Evolutionary conservation across 306 rosid species (phyloP).

Genomic region (Medicago ruthenica): DNA sequence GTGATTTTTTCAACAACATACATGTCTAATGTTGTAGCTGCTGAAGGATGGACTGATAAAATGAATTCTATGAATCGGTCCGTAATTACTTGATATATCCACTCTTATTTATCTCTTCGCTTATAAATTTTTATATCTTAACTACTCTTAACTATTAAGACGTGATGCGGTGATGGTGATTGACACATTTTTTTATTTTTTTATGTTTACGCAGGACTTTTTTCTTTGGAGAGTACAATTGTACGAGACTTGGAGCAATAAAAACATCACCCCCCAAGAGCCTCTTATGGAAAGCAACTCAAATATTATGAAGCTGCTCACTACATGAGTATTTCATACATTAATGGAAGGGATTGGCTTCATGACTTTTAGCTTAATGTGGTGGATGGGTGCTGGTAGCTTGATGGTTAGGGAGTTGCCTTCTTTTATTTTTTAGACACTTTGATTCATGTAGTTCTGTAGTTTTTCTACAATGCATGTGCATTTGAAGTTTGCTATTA

Average conservation of each 20-base stretch:
- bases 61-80: constrained; percentile 64
- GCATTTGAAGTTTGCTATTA: too few species aligned
- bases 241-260: constrained; percentile 64
- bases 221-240: constrained; percentile 66
- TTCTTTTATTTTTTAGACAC: too few species aligned
- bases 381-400: too few species aligned
- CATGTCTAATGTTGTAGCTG: constrained; percentile 66
- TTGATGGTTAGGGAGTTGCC: too few species aligned
- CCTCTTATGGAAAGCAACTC: constrained; percentile 68
- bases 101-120: background rate
- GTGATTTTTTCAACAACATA: constrained; percentile 63
- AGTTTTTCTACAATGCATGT: too few species aligned
- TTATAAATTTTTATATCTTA: too few species aligned
- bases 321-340: constrained; percentile 52
- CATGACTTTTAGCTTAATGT: background rate
- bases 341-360: constrained; percentile 65
- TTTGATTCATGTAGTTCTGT: too few species aligned
- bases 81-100: background rate
- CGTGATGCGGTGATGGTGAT: too few species aligned
- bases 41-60: constrained; percentile 79
- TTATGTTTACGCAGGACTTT: constrained; percentile 50
- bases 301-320: constrained; percentile 55
- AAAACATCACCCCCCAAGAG: constrained; percentile 47
- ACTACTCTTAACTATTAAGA: background rate
- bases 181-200: background rate